These are phyloP conservation scores for Neckera pumila DNA, from an alignment of 225 moss, liverwort and hornwort genomes.

Conservation along the genomic window DNA sequence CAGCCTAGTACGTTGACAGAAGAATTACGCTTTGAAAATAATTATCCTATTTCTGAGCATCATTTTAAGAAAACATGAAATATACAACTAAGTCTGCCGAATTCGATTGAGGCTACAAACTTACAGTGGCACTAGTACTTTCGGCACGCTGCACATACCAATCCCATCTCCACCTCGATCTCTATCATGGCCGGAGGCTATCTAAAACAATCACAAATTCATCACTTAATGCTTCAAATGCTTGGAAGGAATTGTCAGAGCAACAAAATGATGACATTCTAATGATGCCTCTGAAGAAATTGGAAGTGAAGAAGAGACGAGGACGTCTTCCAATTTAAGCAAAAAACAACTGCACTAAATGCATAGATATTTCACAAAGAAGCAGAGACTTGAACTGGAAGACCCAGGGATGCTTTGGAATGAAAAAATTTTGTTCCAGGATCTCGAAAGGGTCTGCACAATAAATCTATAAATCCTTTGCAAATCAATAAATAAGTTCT, in stretches of 20 bases:
- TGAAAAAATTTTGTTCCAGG: background rate
- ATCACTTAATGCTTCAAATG: background rate
- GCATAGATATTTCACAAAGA: background rate
- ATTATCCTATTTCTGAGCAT: background rate
- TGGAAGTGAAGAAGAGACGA: background rate
- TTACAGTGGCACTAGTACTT: conserved; percentile 56
- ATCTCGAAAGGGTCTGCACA: background rate
- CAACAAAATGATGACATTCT: background rate
- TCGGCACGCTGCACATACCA: conserved; percentile 42
- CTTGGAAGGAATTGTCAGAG: background rate
- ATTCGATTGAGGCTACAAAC: background rate
- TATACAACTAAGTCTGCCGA: background rate
- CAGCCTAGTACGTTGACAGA: background rate
- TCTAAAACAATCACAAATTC: conserved; percentile 27
- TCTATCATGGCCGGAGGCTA: conserved; percentile 85
- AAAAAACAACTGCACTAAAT: background rate
- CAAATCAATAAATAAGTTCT: conserved; percentile 68
- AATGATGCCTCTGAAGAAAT: background rate
- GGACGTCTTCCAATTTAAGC: background rate
- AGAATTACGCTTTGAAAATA: background rate
- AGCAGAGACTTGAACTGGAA: background rate
- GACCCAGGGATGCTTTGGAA: background rate
- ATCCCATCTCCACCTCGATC: conserved; percentile 81
- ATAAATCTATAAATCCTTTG: conserved; percentile 7
- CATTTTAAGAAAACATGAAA: background rate